These are phyloP conservation scores for Pichia sp. DNA, from an alignment of 1,139 yeast species.

Conservation along the genomic window DNA sequence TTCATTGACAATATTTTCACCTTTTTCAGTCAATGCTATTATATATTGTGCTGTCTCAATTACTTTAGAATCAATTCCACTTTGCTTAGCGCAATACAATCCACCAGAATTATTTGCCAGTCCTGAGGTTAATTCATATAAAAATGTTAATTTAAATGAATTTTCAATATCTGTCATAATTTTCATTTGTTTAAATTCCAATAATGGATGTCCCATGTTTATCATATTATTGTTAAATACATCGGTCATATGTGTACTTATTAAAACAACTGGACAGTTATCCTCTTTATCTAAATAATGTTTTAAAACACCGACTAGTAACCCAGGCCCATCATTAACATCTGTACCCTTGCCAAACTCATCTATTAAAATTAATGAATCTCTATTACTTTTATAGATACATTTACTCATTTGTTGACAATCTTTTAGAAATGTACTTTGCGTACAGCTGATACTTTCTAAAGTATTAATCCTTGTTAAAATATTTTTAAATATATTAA, in stretches of 20 bases:
- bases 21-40: constrained; percentile 1
- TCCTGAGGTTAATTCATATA: constrained; percentile 32
- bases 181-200: constrained; percentile 13
- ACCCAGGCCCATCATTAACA: constrained; percentile 39
- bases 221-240: constrained; percentile 28
- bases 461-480: constrained; percentile 28
- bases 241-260: constrained; percentile 43
- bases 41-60: constrained; percentile 28
- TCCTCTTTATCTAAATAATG: constrained; percentile 16
- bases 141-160: constrained; percentile 28
- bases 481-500: constrained; percentile 40
- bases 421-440: constrained; percentile 44
- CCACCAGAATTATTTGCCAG: constrained; percentile 34
- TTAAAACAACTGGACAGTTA: constrained; percentile 31
- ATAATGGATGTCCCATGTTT: neutral
- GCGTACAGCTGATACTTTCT: constrained; percentile 37
- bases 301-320: constrained; percentile 36
- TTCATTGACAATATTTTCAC: constrained; percentile 6
- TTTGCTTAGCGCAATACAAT: constrained; percentile 34
- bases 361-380: constrained; percentile 39
- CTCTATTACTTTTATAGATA: constrained; percentile 25
- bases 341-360: constrained; percentile 51
- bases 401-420: constrained; percentile 36
- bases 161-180: constrained; percentile 1
- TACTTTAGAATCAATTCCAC: constrained; percentile 31